phyloP scores from a whole-genome alignment of 169 alveolate genomes.

The Ichthyophthirius multifiliis region DNA sequence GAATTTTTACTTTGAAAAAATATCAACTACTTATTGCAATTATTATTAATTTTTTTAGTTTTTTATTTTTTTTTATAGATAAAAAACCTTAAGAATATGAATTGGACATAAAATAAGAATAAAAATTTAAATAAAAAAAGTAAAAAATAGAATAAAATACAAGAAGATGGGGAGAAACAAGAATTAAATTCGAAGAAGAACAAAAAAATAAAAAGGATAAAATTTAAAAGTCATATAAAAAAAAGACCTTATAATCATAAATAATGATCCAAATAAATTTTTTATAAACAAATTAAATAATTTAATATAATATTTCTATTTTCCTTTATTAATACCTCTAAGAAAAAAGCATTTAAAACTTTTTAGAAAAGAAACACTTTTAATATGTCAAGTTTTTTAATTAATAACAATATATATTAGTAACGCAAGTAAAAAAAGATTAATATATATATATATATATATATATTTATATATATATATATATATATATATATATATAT shows the following conservation, averaged over 20 bases:
- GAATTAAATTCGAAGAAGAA: background rate
- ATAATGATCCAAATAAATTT: background rate
- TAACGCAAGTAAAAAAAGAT: background rate
- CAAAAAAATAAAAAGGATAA: background rate
- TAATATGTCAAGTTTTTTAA: background rate
- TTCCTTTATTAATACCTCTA: background rate
- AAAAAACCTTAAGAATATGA: background rate
- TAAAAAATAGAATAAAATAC: background rate
- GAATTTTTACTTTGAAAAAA: background rate
- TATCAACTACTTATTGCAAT: background rate
- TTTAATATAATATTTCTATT: background rate
- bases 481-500: background rate
- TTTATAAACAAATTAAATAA: background rate
- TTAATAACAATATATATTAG: background rate
- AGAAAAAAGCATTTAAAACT: background rate
- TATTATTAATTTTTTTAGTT: too few relatives aligned
- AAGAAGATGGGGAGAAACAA: conserved; percentile 3
- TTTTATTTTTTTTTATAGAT: background rate
- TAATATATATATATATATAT: too few relatives aligned
- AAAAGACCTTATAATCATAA: background rate
- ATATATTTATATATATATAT: background rate
- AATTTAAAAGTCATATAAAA: background rate
- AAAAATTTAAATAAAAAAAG: background rate
- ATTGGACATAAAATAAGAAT: background rate
- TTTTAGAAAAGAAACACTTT: background rate